Evolutionary conservation across 805 yeast genomes (phyloP).

Genomic region (Gaillardinia entomophila): DNA sequence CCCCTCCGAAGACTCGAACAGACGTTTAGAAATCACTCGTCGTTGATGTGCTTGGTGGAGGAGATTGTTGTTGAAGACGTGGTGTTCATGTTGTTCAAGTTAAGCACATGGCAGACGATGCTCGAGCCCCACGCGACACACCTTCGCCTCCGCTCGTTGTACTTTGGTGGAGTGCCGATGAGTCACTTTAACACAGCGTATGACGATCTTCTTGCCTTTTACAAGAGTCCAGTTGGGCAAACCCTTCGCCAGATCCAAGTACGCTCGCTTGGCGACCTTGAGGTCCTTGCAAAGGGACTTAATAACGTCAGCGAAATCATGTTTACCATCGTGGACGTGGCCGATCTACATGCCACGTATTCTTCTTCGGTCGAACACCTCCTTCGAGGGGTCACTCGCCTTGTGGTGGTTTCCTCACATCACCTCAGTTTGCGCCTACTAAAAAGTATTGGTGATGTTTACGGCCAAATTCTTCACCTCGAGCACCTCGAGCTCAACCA

Average conservation of each 20-base stretch:
- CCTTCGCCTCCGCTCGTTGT: conserved; percentile 1
- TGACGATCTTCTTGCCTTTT: conserved; percentile 6
- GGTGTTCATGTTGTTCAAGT: conserved; percentile 6
- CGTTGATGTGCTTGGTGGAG: no score
- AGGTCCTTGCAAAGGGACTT: no score
- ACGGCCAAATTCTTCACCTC: conserved; percentile 2
- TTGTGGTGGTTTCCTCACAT: conserved; percentile 5
- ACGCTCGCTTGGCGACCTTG: no score
- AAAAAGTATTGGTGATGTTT: background rate
- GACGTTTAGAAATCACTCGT: no score
- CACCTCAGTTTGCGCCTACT: conserved; percentile 5
- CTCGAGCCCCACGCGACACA: background rate
- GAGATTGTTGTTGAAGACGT: conserved; percentile 15
- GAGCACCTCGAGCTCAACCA: conserved; percentile 5
- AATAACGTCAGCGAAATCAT: background rate
- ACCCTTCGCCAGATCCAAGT: no score
- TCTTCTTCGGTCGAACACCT: no score
- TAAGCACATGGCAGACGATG: conserved; percentile 6
- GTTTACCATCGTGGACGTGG: background rate
- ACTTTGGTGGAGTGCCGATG: conserved; percentile 7
- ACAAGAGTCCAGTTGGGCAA: conserved; percentile 1
- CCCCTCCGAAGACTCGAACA: no score
- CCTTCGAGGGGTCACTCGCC: no score
- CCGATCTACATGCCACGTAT: no score
- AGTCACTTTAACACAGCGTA: conserved; percentile 5